phyloP scores from a whole-genome alignment of 371 early-diverging fungal species.

The Chytridium lagenaria region DNA sequence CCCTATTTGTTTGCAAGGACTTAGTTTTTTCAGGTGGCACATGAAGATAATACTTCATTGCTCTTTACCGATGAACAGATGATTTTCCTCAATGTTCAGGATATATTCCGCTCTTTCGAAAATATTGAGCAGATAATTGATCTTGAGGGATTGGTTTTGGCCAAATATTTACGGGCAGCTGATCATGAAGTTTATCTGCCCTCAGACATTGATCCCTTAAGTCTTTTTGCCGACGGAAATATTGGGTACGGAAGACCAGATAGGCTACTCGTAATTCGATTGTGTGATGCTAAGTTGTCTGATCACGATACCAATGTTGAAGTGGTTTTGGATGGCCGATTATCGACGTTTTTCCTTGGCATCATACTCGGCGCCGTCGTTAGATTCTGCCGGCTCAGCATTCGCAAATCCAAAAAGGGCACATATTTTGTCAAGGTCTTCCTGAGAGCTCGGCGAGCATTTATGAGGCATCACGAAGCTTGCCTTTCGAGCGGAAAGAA shows the following conservation, averaged over 20 bases:
- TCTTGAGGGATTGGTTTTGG: background rate
- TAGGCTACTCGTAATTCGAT: background rate
- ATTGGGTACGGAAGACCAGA: background rate
- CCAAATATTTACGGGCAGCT: background rate
- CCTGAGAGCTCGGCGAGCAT: background rate
- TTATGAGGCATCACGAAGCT: background rate
- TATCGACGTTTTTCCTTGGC: background rate
- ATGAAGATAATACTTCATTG: no score
- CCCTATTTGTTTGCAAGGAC: no score
- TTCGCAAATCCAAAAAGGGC: background rate
- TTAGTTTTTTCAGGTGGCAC: no score
- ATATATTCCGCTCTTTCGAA: background rate
- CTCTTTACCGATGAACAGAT: no score
- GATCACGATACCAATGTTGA: background rate
- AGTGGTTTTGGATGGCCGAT: background rate
- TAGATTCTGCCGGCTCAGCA: background rate
- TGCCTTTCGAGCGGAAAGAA: background rate
- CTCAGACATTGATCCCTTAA: background rate
- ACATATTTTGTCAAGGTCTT: background rate
- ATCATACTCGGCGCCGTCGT: background rate
- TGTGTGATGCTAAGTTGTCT: background rate
- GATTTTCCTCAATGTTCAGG: no score
- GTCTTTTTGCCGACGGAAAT: background rate
- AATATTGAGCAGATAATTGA: background rate
- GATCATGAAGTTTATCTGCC: background rate